These are phyloP conservation scores for Rhizodiscina lignyota DNA, from an alignment of 495 filamentous ascomycete species.

Conservation along the genomic window DNA sequence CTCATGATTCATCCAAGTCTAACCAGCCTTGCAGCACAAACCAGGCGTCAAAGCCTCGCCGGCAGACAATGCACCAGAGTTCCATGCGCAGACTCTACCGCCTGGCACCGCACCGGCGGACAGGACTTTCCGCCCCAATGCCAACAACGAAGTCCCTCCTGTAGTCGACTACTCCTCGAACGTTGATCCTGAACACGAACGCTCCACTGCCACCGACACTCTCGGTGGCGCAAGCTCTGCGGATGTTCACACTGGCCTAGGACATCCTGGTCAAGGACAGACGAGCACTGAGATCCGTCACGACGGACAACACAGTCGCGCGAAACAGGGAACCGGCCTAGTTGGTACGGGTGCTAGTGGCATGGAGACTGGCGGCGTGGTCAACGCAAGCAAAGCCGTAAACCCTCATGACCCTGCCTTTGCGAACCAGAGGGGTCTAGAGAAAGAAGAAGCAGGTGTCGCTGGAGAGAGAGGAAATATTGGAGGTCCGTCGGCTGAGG, in stretches of 20 bases:
- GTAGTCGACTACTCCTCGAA: constrained; percentile 28
- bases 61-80: constrained; percentile 44
- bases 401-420: constrained; percentile 10
- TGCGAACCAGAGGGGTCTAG: constrained; percentile 20
- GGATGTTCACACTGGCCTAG: constrained; percentile 42
- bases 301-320: constrained; percentile 28
- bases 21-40: constrained; percentile 36
- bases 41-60: constrained; percentile 41
- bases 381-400: constrained; percentile 3
- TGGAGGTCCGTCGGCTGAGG: constrained; percentile 23
- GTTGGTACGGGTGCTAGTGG: constrained; percentile 33
- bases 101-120: constrained; percentile 48
- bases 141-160: constrained; percentile 25
- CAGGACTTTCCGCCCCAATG: constrained; percentile 41
- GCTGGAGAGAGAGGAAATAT: constrained; percentile 20
- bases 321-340: constrained; percentile 35
- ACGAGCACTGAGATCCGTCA: constrained; percentile 38
- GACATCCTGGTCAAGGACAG: constrained; percentile 46
- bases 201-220: constrained; percentile 31
- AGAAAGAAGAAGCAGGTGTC: constrained; percentile 23
- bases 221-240: constrained; percentile 45
- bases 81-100: constrained; percentile 40
- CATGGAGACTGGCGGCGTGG: no score
- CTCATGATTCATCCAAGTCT: no score
- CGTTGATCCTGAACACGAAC: constrained; percentile 17